A percentile compares a stretch with the other conserved stretches of the same genome.
Conservation (phyloP, 176 grass and related monocot genomes). For the Aegilops bicornis region DNA sequence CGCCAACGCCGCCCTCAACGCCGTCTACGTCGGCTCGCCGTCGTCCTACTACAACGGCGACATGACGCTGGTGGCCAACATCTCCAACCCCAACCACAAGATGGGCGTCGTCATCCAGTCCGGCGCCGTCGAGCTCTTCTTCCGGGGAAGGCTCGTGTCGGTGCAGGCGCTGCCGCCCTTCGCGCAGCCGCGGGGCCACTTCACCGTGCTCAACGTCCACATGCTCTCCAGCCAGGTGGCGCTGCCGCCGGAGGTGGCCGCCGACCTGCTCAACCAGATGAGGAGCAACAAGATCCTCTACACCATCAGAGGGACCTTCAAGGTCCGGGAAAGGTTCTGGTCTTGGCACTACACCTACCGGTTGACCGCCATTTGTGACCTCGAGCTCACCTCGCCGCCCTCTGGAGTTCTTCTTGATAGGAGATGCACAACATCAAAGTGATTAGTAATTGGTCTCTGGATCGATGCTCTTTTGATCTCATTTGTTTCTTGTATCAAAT, state of each 20-base stretch:
- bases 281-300: slow-evolving; percentile 67
- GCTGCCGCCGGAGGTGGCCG: slow-evolving; percentile 62
- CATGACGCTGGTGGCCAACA: slow-evolving; percentile 73
- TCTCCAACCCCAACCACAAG: slow-evolving; percentile 89
- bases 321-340: slow-evolving; percentile 68
- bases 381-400: slow-evolving; percentile 85
- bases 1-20: slow-evolving; percentile 64
- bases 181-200: slow-evolving; percentile 48
- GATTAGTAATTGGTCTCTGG: background rate
- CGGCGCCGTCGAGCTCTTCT: slow-evolving; percentile 64
- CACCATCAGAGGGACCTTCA: slow-evolving; percentile 64
- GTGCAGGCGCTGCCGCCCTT: slow-evolving; percentile 72
- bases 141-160: slow-evolving; percentile 60
- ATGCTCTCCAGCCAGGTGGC: slow-evolving; percentile 81
- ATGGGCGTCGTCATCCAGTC: slow-evolving; percentile 68
- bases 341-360: slow-evolving; percentile 63
- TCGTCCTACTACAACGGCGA: slow-evolving; percentile 72
- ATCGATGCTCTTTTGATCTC: background rate
- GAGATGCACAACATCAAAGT: slow-evolving; percentile 69
- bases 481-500: slow-evolving; percentile 14
- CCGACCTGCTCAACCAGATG: slow-evolving; percentile 67
- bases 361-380: slow-evolving; percentile 53
- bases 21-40: slow-evolving; percentile 64
- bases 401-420: slow-evolving; percentile 67
- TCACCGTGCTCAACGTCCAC: slow-evolving; percentile 53